Conservation (phyloP, 306 rosid genomes). For the Spatholobus suberectus region DNA sequence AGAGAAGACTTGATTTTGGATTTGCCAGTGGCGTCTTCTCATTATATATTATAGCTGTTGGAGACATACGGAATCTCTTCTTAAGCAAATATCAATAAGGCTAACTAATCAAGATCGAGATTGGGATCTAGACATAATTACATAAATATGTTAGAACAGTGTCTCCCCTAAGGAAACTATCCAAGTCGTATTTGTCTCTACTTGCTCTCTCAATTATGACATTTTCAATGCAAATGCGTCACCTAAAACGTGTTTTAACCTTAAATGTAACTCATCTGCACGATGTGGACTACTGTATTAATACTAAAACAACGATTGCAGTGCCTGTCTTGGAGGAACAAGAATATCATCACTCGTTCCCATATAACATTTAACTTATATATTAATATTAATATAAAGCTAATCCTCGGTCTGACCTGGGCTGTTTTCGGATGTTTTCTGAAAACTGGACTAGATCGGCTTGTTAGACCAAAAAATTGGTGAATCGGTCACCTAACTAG, state of each 20-base stretch:
- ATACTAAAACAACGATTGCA: background rate
- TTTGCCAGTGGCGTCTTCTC: conserved; percentile 26
- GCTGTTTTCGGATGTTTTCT: too few relatives aligned
- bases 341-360: background rate
- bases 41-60: conserved; percentile 29
- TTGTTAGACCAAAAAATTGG: too few relatives aligned
- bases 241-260: conserved; percentile 6
- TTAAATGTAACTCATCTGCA: background rate
- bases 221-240: conserved; percentile 26
- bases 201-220: conserved; percentile 14
- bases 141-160: background rate
- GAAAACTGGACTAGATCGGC: too few relatives aligned
- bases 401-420: background rate
- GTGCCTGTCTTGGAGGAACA: background rate
- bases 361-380: background rate
- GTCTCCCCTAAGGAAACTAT: conserved; percentile 37
- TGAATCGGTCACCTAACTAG: too few relatives aligned
- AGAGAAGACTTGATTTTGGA: conserved; percentile 32
- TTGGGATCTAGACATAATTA: conserved; percentile 31
- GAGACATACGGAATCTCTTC: conserved; percentile 41
- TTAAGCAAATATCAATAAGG: background rate
- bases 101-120: conserved; percentile 40
- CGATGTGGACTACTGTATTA: background rate
- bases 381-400: background rate
- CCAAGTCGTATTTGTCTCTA: conserved; percentile 36